A percentile compares a stretch with the other conserved stretches of the same genome.
These are phyloP conservation scores for Aspergillus niger DNA, from an alignment of 2,329 filamentous ascomycete genomes.

Conservation along the genomic window DNA sequence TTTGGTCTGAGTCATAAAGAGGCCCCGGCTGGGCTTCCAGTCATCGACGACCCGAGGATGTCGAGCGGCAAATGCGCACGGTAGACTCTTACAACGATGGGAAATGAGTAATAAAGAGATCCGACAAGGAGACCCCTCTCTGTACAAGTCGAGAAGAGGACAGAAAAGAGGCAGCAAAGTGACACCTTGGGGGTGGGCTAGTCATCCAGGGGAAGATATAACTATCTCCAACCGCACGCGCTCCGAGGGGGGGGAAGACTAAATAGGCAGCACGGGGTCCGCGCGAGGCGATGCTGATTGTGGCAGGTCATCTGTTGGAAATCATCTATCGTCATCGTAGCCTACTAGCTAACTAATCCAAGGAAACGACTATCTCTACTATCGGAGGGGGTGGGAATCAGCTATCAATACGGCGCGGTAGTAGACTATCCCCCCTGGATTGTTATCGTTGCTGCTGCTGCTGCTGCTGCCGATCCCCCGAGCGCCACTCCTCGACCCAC, in stretches of 20 bases:
- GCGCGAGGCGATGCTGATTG: conserved; percentile 15
- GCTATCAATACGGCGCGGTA: not conserved
- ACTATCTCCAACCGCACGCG: not conserved
- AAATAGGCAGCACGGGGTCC: conserved; percentile 16
- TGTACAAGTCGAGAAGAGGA: not conserved
- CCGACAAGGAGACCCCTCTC: too few relatives aligned
- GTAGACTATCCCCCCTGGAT: conserved; percentile 1
- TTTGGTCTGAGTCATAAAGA: conserved; percentile 17
- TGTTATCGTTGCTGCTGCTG: conserved; percentile 2
- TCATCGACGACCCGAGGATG: conserved; percentile 9
- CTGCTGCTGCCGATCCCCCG: conserved; percentile 7
- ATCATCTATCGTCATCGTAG: conserved; percentile 3
- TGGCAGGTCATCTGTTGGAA: conserved; percentile 14
- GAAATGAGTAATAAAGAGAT: not conserved
- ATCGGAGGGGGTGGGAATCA: not conserved
- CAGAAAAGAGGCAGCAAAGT: not conserved
- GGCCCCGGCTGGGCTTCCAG: conserved; percentile 7
- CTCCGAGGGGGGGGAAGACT: not conserved
- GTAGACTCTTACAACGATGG: not conserved
- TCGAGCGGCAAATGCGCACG: not conserved
- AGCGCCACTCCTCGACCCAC: conserved; percentile 8
- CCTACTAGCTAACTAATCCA: not conserved
- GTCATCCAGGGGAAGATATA: not conserved
- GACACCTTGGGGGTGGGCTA: not conserved
- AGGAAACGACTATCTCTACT: not conserved